These are phyloP conservation scores for Chaetomium cochliodes DNA, from an alignment of 495 filamentous ascomycete species.

Conservation along the genomic window DNA sequence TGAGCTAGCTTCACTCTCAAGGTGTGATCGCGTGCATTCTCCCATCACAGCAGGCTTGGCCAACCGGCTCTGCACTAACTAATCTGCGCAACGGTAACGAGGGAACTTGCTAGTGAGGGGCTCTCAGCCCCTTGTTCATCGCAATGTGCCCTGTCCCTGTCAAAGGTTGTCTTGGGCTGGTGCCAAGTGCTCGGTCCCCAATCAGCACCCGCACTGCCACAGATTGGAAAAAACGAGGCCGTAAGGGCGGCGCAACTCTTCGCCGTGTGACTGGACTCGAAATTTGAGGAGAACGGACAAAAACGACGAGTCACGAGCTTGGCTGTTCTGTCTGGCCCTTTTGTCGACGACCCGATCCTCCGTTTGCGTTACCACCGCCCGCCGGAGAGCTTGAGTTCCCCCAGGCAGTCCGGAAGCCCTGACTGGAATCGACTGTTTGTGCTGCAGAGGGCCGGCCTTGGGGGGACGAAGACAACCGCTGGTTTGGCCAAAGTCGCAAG, in stretches of 20 bases:
- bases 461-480: neutral
- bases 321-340: neutral
- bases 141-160: neutral
- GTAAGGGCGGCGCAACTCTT: slow-evolving; percentile 12
- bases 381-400: no score
- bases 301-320: no score
- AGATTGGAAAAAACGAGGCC: neutral
- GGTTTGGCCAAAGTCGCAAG: neutral
- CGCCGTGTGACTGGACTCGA: neutral
- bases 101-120: neutral
- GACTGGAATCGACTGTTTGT: neutral
- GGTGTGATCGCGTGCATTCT: slow-evolving; percentile 5
- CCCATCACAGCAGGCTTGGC: neutral
- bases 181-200: neutral
- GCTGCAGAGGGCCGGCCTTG: neutral
- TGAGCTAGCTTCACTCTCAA: neutral
- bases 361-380: no score
- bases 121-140: neutral
- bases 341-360: neutral
- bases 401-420: no score
- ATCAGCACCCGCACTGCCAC: slow-evolving; percentile 3
- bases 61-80: neutral
- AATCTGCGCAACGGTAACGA: no score
- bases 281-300: neutral
- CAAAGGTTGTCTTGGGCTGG: neutral